phyloP scores from a whole-genome alignment of 2,329 filamentous ascomycete species.

The Aspergillus novofumigatus region DNA sequence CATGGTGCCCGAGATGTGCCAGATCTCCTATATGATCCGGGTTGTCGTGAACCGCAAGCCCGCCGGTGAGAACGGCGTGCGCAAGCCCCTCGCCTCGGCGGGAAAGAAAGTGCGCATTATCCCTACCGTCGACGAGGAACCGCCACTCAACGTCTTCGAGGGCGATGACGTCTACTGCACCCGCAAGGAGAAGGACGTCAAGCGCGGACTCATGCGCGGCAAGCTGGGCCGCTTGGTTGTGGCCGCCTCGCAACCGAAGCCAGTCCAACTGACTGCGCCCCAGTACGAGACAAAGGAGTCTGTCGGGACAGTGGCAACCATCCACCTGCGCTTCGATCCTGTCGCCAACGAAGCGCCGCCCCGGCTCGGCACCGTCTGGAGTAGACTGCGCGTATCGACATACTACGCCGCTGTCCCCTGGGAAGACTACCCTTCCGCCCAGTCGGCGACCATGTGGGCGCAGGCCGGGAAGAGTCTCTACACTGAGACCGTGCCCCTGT shows the following conservation, averaged over 20 bases:
- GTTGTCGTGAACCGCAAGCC: slow-evolving; percentile 36
- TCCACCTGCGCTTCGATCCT: slow-evolving; percentile 60
- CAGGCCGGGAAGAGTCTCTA: slow-evolving; percentile 49
- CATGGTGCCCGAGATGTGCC: slow-evolving; percentile 59
- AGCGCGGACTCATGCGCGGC: slow-evolving; percentile 56
- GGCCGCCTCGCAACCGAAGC: slow-evolving; percentile 55
- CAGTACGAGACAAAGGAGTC: slow-evolving; percentile 33
- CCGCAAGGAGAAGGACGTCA: slow-evolving; percentile 56
- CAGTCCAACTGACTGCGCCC: slow-evolving; percentile 48
- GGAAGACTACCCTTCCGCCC: slow-evolving; percentile 45
- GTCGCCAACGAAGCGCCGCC: slow-evolving; percentile 50
- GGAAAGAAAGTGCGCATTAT: slow-evolving; percentile 57
- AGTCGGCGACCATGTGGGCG: slow-evolving; percentile 35
- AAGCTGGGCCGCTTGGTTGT: slow-evolving; percentile 57
- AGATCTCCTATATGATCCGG: slow-evolving; percentile 55
- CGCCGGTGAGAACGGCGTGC: not conserved
- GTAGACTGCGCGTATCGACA: slow-evolving; percentile 55
- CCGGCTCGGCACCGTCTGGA: slow-evolving; percentile 48
- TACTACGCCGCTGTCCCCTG: slow-evolving; percentile 53
- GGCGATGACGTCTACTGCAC: slow-evolving; percentile 47
- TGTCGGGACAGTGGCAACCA: slow-evolving; percentile 52
- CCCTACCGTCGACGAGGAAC: slow-evolving; percentile 56
- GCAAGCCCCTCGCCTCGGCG: slow-evolving; percentile 47
- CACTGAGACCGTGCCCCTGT: slow-evolving; percentile 50
- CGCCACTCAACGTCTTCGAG: slow-evolving; percentile 51